phyloP scores from a whole-genome alignment of 129 eudicot species.

The Pittosporum tobira region DNA sequence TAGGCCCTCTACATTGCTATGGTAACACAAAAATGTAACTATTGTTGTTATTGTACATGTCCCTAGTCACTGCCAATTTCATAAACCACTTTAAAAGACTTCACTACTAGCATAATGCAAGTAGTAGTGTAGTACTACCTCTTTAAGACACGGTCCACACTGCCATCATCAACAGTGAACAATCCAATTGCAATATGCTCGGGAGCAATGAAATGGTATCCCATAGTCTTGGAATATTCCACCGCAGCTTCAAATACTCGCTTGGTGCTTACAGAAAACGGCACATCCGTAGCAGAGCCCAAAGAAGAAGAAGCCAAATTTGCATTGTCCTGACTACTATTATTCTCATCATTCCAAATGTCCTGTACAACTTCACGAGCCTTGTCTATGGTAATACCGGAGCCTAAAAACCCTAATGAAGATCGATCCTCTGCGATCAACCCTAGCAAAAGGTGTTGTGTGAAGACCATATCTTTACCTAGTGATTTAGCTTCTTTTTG shows the following conservation, averaged over 20 bases:
- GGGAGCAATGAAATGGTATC: conserved; percentile 67
- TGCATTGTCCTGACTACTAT: conserved; percentile 11
- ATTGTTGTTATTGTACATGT: too few species aligned
- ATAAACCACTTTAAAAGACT: too few species aligned
- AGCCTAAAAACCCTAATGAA: conserved; percentile 53
- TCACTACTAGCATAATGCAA: neutral
- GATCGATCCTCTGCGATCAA: conserved; percentile 66
- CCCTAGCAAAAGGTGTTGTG: conserved; percentile 74
- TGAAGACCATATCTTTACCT: conserved; percentile 54
- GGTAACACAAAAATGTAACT: too few species aligned
- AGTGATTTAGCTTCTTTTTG: conserved; percentile 64
- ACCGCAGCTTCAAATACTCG: conserved; percentile 85
- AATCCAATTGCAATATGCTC: conserved; percentile 84
- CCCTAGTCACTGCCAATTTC: too few species aligned
- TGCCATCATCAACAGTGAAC: conserved; percentile 85
- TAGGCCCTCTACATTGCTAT: too few species aligned
- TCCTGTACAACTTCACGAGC: conserved; percentile 64
- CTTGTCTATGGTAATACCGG: conserved; percentile 46
- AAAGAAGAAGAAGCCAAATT: neutral
- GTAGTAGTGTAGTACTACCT: too few species aligned
- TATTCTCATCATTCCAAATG: conserved; percentile 35
- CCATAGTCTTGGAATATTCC: conserved; percentile 82
- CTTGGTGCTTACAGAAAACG: conserved; percentile 61
- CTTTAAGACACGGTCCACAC: conserved; percentile 61
- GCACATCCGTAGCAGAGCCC: conserved; percentile 44